Evolutionary conservation across 2,329 filamentous ascomycete genomes (phyloP), one percentile per base, ranked within the genome.

Genomic region (Fusarium scirpi): DNA sequence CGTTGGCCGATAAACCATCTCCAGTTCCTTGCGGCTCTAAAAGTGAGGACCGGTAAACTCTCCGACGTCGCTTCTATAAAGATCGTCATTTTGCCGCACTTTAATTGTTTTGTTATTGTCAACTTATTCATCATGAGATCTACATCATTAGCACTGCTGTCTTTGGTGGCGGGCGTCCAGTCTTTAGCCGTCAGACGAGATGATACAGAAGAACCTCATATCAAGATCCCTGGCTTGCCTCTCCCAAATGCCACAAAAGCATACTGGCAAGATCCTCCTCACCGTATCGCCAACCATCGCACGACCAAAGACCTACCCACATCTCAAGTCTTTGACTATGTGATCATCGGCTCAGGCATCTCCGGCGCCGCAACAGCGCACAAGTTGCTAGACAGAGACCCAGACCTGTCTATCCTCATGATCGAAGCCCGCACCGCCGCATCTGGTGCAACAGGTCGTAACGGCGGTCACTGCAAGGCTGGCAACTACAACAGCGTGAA

Each of bases 211-310:
- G 65, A 64, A 20, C 25, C 53, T 10, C 58, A 62, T 8, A 64
- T 68, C 12, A 44, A 34, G 5, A 68, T 68, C 16, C 65, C 64
- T 5, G 65, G 65, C 9, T 16, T 68, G 15, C 65, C 65, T 34
- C 13, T 68, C 2, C 64, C 65, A 1, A 68, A 68, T 25, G 64
- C 58, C 24, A 68, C 65, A 25, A 67, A 68, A 16, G 41, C 65
- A 3, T 68, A 68, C 47, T 68, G 65, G 65, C 65, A 68, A 1
- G 64, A 68, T 7, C 64, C 65, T 40, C 65, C 65, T 44, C 65
- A 68, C n/a, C 58, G 64, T 13, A 68, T 68, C 24, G 65, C 65
- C 27, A 64, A 68, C 18, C 58, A 58, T 34, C 65, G 65, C 24
- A 68, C 13, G 2, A 68, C 65, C 0, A 64, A 68, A 32, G 52